Evolutionary conservation across 106 monocot species (phyloP).

Genomic region (Phalaenopsis equestris): DNA sequence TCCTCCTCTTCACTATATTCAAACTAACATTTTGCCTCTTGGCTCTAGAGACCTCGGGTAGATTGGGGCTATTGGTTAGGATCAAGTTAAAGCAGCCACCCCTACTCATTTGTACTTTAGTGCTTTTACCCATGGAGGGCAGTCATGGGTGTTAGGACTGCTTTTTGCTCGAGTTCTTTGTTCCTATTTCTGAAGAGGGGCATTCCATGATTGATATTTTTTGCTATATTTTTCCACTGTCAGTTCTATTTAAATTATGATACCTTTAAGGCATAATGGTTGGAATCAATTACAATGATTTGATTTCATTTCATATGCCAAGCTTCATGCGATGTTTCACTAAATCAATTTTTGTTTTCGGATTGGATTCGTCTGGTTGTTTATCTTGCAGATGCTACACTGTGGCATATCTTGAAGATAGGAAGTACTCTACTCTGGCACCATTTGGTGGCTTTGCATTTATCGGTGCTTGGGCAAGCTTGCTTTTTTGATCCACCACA

Average conservation of each 20-base stretch:
- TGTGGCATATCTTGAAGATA: constrained; percentile 90
- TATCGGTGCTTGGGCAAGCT: constrained; percentile 77
- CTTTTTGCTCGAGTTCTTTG: too few relatives aligned
- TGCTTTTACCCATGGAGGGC: too few relatives aligned
- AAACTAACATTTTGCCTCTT: too few relatives aligned
- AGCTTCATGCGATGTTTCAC: neutral
- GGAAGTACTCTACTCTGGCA: constrained; percentile 58
- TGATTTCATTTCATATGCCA: too few relatives aligned
- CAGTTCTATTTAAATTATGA: neutral
- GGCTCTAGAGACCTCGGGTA: too few relatives aligned
- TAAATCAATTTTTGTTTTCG: neutral
- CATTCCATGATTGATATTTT: too few relatives aligned
- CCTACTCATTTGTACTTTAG: too few relatives aligned
- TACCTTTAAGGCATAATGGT: neutral
- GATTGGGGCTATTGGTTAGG: too few relatives aligned
- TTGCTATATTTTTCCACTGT: neutral
- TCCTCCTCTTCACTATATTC: too few relatives aligned
- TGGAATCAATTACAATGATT: neutral
- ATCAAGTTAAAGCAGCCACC: too few relatives aligned
- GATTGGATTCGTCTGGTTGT: neutral
- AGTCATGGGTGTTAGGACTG: too few relatives aligned
- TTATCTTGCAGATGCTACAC: constrained; percentile 55
- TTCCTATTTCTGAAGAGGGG: too few relatives aligned
- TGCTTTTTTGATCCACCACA: constrained; percentile 40
- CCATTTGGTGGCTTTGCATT: constrained; percentile 89